Base-by-base conservation (phyloP, 2,329 filamentous ascomycete species). In the Neofusicoccum umdonicola region DNA sequence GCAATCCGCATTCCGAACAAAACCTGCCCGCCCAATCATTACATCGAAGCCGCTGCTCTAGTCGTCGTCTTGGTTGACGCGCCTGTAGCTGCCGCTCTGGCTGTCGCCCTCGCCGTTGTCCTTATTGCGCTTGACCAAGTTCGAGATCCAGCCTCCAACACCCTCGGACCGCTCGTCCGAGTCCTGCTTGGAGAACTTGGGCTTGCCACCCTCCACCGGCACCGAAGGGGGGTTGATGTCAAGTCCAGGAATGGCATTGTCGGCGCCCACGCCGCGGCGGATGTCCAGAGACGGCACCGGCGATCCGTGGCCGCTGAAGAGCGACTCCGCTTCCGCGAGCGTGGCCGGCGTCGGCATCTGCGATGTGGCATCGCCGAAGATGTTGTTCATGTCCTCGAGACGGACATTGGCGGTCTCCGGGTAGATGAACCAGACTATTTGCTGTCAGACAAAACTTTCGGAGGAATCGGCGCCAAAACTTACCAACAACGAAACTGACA, bases 321-420 rank as follows among this genome's bases (percentile, higher is more conserved):
- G 82, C 2, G 92, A 92, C n/a, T 91, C 92, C 8, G 89, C 88
- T 78, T 97, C 93, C 12, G 88, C 89, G 65, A 88, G 85, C 1
- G 92, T 83, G 50, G 88, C 87, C 1, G 94, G 93, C 0, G 94
- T 97, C 4, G 88, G 87, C 79, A 91, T 89, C 11, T 89, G 87
- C 2, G 92, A 93, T 31, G 91, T 95, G 41, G 93, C 91, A 77
- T 99, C 95, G 68, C 95, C 95, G 73, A 99, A 99, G 15, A 99
- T 81, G 2, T 88, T 85, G 75, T 96, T 92, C 95, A 99, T 99
- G 70, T 99, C 95, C 79, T 99, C 95, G 58, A 99, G 84, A 65
- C 93, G 90, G 65, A 99, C 89, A 71, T 96, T 96, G 70, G 93
- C 95, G 0, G 95, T 99, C 79, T 99, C 95, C 35, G 95, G 95